Evolutionary conservation across 108 stramenopile species (phyloP).

Genomic region (Cylindrotheca closterium): DNA sequence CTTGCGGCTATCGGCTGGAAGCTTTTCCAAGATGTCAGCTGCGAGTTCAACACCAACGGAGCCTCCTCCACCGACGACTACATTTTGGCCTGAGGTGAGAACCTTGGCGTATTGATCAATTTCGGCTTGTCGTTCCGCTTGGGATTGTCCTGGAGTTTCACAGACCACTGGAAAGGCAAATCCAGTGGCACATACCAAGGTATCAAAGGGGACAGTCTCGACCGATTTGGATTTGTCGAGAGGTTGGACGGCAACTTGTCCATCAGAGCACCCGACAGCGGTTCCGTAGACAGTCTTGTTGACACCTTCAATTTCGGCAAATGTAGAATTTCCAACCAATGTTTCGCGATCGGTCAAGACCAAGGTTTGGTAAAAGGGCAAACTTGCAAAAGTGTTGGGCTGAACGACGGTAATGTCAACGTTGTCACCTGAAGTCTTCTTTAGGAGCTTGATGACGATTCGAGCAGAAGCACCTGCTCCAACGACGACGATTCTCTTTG

Average conservation of each 20-base stretch:
- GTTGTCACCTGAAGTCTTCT: too few relatives aligned
- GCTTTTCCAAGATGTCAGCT: slow-evolving; percentile 1
- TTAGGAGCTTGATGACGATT: neutral
- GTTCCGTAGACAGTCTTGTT: neutral
- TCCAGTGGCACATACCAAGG: slow-evolving; percentile 6
- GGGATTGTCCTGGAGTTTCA: slow-evolving; percentile 11
- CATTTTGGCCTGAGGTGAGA: neutral
- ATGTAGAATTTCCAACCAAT: neutral
- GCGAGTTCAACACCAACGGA: slow-evolving; percentile 7
- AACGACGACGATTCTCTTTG: slow-evolving; percentile 3
- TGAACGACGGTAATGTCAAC: slow-evolving; percentile 4
- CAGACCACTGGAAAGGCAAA: neutral
- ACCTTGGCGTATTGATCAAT: neutral
- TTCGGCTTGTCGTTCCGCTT: neutral
- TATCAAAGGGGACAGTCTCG: slow-evolving; percentile 3
- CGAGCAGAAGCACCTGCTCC: slow-evolving; percentile 11
- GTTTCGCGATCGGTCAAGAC: slow-evolving; percentile 1
- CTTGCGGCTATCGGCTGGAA: neutral
- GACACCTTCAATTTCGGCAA: neutral
- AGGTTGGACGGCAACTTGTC: neutral
- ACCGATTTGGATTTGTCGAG: neutral
- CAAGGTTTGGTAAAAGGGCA: slow-evolving; percentile 7
- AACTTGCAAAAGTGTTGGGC: slow-evolving; percentile 1
- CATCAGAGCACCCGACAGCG: slow-evolving; percentile 4
- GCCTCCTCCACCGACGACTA: slow-evolving; percentile 6